These are phyloP conservation scores for Breviolum minutum DNA, from an alignment of 73 alveolate genomes.

Conservation along the genomic window DNA sequence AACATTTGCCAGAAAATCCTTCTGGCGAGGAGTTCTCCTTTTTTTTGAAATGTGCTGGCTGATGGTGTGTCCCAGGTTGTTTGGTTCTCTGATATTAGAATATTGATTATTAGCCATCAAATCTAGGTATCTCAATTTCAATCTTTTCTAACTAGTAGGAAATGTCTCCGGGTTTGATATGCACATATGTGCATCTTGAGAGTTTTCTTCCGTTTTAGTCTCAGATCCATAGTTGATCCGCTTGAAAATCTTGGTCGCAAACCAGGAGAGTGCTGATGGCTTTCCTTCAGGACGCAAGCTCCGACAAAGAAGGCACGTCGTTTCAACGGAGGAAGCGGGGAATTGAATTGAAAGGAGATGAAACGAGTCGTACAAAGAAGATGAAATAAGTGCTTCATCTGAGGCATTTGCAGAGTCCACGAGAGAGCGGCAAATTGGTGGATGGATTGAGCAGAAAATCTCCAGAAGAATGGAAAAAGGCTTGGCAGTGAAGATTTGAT, in stretches of 20 bases:
- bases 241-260: not conserved
- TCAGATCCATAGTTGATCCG: not conserved
- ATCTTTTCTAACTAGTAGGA: too few relatives aligned
- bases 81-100: too few relatives aligned
- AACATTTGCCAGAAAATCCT: not conserved
- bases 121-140: too few relatives aligned
- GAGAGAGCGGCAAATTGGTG: not conserved
- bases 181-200: too few relatives aligned
- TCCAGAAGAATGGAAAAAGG: not conserved
- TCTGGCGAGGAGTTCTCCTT: constrained; percentile 15
- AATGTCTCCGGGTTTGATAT: too few relatives aligned
- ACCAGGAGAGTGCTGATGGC: not conserved
- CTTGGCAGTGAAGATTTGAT: not conserved
- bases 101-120: too few relatives aligned
- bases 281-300: not conserved
- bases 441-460: not conserved
- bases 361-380: not conserved
- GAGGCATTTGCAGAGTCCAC: not conserved
- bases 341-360: not conserved
- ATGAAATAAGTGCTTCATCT: not conserved
- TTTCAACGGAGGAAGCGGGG: not conserved
- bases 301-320: not conserved
- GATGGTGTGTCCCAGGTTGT: too few relatives aligned
- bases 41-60: too few relatives aligned
- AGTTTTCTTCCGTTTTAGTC: not conserved